These are phyloP conservation scores for Ehretia macrophylla DNA, from an alignment of 257 asterid species.

Conservation along the genomic window DNA sequence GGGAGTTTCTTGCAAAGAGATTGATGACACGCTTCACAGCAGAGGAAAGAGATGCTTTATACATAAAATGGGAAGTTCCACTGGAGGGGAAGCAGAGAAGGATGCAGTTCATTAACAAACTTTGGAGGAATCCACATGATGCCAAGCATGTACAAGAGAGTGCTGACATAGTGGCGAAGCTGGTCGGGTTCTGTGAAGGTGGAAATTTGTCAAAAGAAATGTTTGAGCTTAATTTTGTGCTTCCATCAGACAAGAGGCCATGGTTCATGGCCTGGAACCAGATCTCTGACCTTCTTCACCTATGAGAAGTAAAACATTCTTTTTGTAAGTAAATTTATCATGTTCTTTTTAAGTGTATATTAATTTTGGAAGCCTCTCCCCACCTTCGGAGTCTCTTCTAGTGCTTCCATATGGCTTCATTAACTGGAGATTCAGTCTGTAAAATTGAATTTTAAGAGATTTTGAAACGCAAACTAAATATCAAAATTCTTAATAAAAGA, in stretches of 20 bases:
- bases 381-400: conserved; percentile 27
- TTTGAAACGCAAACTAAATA: not conserved
- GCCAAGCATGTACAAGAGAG: conserved; percentile 70
- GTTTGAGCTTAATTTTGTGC: conserved; percentile 86
- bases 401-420: not conserved
- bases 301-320: conserved; percentile 35
- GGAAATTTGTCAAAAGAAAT: conserved; percentile 85
- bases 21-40: conserved; percentile 58
- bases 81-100: conserved; percentile 80
- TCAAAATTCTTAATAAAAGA: not conserved
- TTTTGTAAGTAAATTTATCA: conserved; percentile 25
- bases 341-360: conserved; percentile 12
- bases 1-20: conserved; percentile 87
- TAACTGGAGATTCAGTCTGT: not conserved
- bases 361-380: conserved; percentile 33
- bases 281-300: conserved; percentile 71
- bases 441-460: not conserved
- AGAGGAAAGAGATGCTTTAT: conserved; percentile 77
- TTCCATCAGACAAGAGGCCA: conserved; percentile 75
- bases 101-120: conserved; percentile 73
- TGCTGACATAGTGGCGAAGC: conserved; percentile 84
- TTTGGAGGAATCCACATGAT: conserved; percentile 75
- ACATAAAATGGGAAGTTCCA: conserved; percentile 88
- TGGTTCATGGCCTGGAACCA: conserved; percentile 92
- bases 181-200: conserved; percentile 72